phyloP scores from a whole-genome alignment of 164 flowering plant species.

The Nymphaea thermarum region DNA sequence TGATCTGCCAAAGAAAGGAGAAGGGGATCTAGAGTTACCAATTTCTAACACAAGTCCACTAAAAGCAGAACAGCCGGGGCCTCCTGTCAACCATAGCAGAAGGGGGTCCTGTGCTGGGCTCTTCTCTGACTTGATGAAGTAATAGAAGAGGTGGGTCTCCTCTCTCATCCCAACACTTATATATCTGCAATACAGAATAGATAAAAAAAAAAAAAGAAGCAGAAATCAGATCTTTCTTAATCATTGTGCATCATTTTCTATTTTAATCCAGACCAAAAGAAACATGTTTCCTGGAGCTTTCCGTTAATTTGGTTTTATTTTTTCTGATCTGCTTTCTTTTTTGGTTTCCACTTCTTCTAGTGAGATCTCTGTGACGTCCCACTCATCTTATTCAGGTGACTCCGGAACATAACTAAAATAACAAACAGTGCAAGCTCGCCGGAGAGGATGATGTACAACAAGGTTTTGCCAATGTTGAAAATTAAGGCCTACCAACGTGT shows the following conservation, averaged over 20 bases:
- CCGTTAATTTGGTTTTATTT: too few relatives aligned
- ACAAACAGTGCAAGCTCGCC: too few relatives aligned
- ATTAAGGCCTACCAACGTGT: too few relatives aligned
- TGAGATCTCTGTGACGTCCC: too few relatives aligned
- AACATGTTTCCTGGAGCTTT: neutral
- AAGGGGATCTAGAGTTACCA: constrained; percentile 13
- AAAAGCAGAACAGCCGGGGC: constrained; percentile 41
- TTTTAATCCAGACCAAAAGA: neutral
- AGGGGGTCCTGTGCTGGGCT: constrained; percentile 34
- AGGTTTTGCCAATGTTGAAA: too few relatives aligned
- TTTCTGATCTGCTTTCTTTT: too few relatives aligned
- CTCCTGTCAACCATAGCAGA: constrained; percentile 42
- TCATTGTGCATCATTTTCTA: neutral
- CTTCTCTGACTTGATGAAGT: constrained; percentile 36
- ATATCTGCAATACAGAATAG: constrained; percentile 18
- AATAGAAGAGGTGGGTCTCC: constrained; percentile 44
- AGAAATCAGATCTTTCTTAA: neutral
- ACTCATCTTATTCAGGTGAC: too few relatives aligned
- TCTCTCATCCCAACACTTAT: constrained; percentile 30
- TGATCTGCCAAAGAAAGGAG: neutral
- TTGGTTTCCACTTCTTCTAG: too few relatives aligned
- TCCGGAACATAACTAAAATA: too few relatives aligned
- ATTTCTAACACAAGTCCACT: constrained; percentile 23
- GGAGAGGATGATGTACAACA: too few relatives aligned
- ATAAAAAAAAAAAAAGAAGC: neutral